These are phyloP conservation scores for Geranomyces variabilis DNA, from an alignment of 192 early-diverging fungal genomes.

Conservation along the genomic window DNA sequence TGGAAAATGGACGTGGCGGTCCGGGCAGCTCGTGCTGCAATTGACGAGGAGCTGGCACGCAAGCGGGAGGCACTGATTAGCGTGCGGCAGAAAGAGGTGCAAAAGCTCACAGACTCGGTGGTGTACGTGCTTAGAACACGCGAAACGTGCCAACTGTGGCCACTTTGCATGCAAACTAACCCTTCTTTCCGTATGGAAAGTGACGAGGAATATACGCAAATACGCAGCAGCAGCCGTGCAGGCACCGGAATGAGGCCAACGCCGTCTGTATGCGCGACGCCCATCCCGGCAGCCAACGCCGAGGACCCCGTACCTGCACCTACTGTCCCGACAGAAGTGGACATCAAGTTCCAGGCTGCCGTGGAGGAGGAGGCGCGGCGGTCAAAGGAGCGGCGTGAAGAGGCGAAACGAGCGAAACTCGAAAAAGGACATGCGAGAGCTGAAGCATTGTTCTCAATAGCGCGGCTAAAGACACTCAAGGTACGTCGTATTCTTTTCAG, in stretches of 20 bases:
- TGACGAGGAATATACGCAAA: slow-evolving; percentile 7
- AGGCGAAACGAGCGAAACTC: slow-evolving; percentile 3
- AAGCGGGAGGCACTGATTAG: neutral
- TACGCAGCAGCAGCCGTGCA: neutral
- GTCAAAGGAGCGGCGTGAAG: neutral
- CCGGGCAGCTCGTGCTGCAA: slow-evolving; percentile 6
- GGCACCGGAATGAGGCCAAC: no score
- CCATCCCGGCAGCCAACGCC: no score
- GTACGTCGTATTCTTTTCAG: neutral
- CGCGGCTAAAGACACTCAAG: slow-evolving; percentile 16
- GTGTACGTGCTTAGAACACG: neutral
- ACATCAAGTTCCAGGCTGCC: neutral
- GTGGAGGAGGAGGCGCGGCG: neutral
- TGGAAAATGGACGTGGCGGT: slow-evolving; percentile 21
- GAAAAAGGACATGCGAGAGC: neutral
- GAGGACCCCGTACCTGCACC: no score
- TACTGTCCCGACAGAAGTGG: no score
- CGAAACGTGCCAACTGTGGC: no score
- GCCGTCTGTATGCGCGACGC: no score
- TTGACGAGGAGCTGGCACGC: slow-evolving; percentile 5
- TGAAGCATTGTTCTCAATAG: neutral
- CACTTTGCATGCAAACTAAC: no score
- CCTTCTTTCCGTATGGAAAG: neutral
- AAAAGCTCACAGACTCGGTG: neutral
- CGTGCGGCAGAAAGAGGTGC: neutral